Evolutionary conservation across 2,329 filamentous ascomycete genomes (phyloP), one percentile per base, ranked within the genome.

Genomic region (Penicillium sp.): DNA sequence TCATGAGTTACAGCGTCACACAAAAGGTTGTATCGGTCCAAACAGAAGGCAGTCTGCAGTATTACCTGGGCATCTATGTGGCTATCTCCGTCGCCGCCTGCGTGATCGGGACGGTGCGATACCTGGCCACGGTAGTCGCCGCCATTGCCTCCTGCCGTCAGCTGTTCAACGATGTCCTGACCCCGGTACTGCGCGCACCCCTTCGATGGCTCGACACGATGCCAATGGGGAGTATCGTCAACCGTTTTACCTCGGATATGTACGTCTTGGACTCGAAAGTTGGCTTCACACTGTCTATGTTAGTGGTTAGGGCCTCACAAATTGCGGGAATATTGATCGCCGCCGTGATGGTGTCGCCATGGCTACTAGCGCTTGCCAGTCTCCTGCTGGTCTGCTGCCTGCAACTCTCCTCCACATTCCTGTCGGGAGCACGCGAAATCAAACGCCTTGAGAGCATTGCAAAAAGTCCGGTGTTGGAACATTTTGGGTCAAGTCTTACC

Each of bases 171-270:
- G 77, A 77, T 42, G 77, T 89, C 52, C 80, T 84, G 35, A 81
- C 79, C 54, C 75, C 80, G 0, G 76, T 91, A 9, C 73, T 90
- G 3, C 78, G 84, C 20, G 82, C 86, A 2, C 86, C 85, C 2
- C 72, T 89, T 13, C 75, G 84, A 48, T 89, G 85, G 84, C 76
- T 90, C 32, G 86, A 90, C 61, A 89, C 85, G 0, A 82, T 87
- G 0, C 87, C 87, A 0, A 73, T 88, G 1, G 87, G 87, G 1
- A 79, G 86, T 32, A 79, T 90, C 24, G 71, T 89, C 28, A 90
- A 90, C 68, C 78, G 87, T 1, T 87, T 89, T 63, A 87, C 85
- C 0, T 74, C 83, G 3, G 87, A 82, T 55, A 77, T 82, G 26
- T 77, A 90, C 37, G 87, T 90, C 67, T 81, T 18, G 74, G 79